A percentile compares a stretch with the other conserved stretches of the same genome.
These are phyloP conservation scores for Fraxinus quadrangulata DNA, from an alignment of 257 asterid species.

Conservation along the genomic window DNA sequence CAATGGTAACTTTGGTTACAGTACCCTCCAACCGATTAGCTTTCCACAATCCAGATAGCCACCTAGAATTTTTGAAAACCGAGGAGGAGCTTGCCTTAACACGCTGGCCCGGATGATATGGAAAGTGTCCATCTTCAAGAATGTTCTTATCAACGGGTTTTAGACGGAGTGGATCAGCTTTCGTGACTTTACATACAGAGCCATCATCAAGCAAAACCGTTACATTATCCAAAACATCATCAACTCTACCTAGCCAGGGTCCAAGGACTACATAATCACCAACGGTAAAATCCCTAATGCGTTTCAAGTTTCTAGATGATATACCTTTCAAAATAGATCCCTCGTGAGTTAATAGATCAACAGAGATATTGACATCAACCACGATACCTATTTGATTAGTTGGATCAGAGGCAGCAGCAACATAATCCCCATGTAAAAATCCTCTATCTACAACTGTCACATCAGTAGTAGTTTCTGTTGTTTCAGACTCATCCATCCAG, in stretches of 20 bases:
- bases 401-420: conserved; percentile 87
- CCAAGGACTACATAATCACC: conserved; percentile 96
- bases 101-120: conserved; percentile 97
- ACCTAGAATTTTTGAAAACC: conserved; percentile 87
- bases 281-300: conserved; percentile 78
- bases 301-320: conserved; percentile 64
- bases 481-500: conserved; percentile 88
- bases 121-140: conserved; percentile 89
- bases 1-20: conserved; percentile 89
- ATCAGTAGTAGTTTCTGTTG: conserved; percentile 50
- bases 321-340: conserved; percentile 57
- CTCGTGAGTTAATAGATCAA: conserved; percentile 65
- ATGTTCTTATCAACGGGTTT: conserved; percentile 75
- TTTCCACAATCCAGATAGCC: conserved; percentile 97
- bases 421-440: conserved; percentile 92
- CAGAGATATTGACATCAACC: conserved; percentile 68
- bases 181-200: conserved; percentile 85
- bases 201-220: conserved; percentile 94
- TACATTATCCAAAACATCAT: conserved; percentile 89
- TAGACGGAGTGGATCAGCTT: conserved; percentile 84
- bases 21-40: conserved; percentile 88
- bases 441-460: conserved; percentile 85
- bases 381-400: conserved; percentile 95
- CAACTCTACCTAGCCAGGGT: conserved; percentile 98
- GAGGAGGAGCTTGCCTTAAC: conserved; percentile 91